Evolutionary conservation across 179 eudicot genomes (phyloP).

Genomic region (Nepenthes alata): DNA sequence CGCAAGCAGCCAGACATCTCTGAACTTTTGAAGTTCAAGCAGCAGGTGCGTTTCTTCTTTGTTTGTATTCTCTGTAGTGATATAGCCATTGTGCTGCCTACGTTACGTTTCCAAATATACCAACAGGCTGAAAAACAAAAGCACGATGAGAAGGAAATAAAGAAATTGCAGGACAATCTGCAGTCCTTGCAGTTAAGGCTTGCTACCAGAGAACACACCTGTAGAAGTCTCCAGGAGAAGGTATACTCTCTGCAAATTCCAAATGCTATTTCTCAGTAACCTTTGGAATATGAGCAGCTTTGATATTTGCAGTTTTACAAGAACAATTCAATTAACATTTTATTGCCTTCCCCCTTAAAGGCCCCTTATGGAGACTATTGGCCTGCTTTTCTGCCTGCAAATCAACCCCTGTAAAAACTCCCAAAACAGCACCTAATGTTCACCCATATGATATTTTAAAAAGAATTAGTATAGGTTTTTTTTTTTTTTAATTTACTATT

Average conservation of each 20-base stretch:
- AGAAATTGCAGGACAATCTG: slow-evolving; percentile 66
- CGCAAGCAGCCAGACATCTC: slow-evolving; percentile 68
- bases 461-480: too few relatives aligned
- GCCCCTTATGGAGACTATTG: too few relatives aligned
- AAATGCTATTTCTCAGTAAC: not conserved
- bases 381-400: too few relatives aligned
- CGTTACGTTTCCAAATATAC: too few relatives aligned
- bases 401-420: too few relatives aligned
- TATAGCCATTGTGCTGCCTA: too few relatives aligned
- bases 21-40: slow-evolving; percentile 79
- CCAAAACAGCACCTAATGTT: too few relatives aligned
- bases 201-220: slow-evolving; percentile 57
- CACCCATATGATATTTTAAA: too few relatives aligned
- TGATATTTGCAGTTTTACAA: not conserved
- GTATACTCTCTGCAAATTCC: slow-evolving; percentile 1
- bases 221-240: slow-evolving; percentile 73
- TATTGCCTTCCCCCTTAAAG: too few relatives aligned
- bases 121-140: slow-evolving; percentile 65
- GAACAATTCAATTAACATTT: too few relatives aligned
- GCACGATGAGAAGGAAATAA: slow-evolving; percentile 84
- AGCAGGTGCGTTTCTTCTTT: slow-evolving; percentile 38
- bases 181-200: slow-evolving; percentile 75
- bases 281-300: not conserved
- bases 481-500: too few relatives aligned
- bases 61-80: not conserved